These are phyloP conservation scores for Pythium dissotocum DNA, from an alignment of 352 stramenopile genomes.

Conservation along the genomic window DNA sequence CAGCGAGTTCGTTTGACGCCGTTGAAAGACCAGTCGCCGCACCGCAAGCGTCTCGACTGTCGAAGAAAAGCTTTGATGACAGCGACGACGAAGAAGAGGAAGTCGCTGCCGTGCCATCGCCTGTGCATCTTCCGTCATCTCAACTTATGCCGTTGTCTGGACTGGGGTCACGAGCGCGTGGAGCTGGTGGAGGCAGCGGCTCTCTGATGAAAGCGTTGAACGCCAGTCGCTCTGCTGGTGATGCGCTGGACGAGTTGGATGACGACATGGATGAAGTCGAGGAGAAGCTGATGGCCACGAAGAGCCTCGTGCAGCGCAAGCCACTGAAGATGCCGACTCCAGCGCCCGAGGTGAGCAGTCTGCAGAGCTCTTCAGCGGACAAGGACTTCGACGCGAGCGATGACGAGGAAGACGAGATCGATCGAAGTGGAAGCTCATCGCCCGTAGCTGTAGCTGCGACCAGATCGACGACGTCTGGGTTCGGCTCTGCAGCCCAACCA, in stretches of 20 bases:
- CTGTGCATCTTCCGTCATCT: not conserved
- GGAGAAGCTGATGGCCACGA: constrained; percentile 27
- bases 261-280: constrained; percentile 43
- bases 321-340: not conserved
- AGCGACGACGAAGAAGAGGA: constrained; percentile 15
- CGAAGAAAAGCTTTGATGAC: constrained; percentile 19
- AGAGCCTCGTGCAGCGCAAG: constrained; percentile 3
- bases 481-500: too few species aligned
- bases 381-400: constrained; percentile 8
- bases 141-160: constrained; percentile 19
- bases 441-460: not conserved
- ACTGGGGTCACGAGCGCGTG: not conserved
- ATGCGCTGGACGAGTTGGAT: constrained; percentile 18
- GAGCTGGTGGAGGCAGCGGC: constrained; percentile 1
- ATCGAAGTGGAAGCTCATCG: not conserved
- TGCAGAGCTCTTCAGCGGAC: not conserved
- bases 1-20: too few species aligned
- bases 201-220: constrained; percentile 27
- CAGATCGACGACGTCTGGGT: not conserved
- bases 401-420: not conserved
- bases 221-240: constrained; percentile 14
- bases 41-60: too few species aligned
- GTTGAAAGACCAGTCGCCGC: too few species aligned
- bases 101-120: not conserved
- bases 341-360: not conserved